Percentiles rank a stretch among this genome's conserved stretches.
Conservation (phyloP, 169 alveolate genomes). For the Plasmodium gaboni region DNA sequence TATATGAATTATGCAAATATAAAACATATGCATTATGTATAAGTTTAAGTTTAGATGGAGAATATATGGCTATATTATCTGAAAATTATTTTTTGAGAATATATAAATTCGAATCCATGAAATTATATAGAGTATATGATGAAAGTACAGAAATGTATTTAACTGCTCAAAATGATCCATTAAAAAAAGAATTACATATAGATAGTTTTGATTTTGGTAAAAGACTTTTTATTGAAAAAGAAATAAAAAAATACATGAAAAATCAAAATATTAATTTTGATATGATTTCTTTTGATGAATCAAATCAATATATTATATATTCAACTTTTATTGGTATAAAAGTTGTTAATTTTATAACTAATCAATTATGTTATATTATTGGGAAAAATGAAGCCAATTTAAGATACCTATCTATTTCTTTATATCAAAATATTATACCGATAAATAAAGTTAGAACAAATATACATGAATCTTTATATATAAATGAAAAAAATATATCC, state of each 20-base stretch:
- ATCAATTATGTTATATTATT: slow-evolving; percentile 79
- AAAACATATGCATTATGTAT: slow-evolving; percentile 87
- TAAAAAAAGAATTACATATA: slow-evolving; percentile 83
- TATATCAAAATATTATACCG: slow-evolving; percentile 81
- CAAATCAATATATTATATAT: slow-evolving; percentile 92
- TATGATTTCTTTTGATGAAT: slow-evolving; percentile 94
- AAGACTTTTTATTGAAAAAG: slow-evolving; percentile 93
- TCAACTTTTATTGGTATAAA: slow-evolving; percentile 96
- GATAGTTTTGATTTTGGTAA: slow-evolving; percentile 94
- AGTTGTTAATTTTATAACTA: slow-evolving; percentile 87
- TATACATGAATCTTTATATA: slow-evolving; percentile 52
- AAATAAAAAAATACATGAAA: slow-evolving; percentile 86
- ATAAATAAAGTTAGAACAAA: slow-evolving; percentile 23
- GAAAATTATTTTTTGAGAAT: slow-evolving; percentile 88
- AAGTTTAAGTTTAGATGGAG: slow-evolving; percentile 88
- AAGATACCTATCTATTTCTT: slow-evolving; percentile 82
- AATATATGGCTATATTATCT: slow-evolving; percentile 88
- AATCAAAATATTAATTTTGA: slow-evolving; percentile 81
- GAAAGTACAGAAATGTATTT: slow-evolving; percentile 91
- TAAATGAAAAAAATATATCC: slow-evolving; percentile 60
- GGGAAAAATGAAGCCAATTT: slow-evolving; percentile 85
- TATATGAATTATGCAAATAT: slow-evolving; percentile 89
- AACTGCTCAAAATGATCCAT: slow-evolving; percentile 91
- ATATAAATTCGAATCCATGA: slow-evolving; percentile 90
- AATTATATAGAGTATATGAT: slow-evolving; percentile 87